phyloP scores from a whole-genome alignment of 345 rosid species.

The Rhodamnia rubescens region DNA sequence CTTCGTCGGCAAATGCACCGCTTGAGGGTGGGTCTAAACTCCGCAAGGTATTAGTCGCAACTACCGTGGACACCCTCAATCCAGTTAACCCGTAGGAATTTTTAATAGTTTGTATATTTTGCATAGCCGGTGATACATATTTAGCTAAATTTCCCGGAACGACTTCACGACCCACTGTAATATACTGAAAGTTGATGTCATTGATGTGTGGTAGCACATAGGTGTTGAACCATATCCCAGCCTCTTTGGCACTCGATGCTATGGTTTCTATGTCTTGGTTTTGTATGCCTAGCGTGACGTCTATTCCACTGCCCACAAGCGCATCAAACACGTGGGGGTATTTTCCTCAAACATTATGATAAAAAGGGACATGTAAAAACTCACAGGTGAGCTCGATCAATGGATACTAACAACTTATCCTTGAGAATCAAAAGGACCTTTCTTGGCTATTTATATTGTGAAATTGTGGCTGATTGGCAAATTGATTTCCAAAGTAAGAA shows the following conservation, averaged over 20 bases:
- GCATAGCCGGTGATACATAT: not conserved
- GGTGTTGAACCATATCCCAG: not conserved
- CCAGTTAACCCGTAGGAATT: not conserved
- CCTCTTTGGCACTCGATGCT: not conserved
- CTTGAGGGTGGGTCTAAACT: not conserved
- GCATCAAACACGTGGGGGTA: not conserved
- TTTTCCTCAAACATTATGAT: not conserved
- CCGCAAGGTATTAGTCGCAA: not conserved
- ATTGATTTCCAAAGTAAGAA: not conserved
- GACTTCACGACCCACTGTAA: not conserved
- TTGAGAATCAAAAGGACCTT: not conserved
- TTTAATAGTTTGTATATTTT: not conserved
- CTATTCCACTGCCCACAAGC: not conserved
- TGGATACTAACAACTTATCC: not conserved
- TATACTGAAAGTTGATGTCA: not conserved
- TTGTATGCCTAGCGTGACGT: not conserved
- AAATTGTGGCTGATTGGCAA: not conserved
- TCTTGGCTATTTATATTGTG: not conserved
- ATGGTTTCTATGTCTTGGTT: not conserved
- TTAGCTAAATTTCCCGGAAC: not conserved
- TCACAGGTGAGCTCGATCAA: not conserved
- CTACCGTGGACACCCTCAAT: not conserved
- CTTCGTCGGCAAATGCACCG: not conserved
- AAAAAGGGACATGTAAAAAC: not conserved
- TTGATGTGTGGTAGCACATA: not conserved